A percentile compares a stretch with the other conserved stretches of the same genome.
phyloP scores from a whole-genome alignment of 768 basidiomycete genomes.

The Mycena indigotica region DNA sequence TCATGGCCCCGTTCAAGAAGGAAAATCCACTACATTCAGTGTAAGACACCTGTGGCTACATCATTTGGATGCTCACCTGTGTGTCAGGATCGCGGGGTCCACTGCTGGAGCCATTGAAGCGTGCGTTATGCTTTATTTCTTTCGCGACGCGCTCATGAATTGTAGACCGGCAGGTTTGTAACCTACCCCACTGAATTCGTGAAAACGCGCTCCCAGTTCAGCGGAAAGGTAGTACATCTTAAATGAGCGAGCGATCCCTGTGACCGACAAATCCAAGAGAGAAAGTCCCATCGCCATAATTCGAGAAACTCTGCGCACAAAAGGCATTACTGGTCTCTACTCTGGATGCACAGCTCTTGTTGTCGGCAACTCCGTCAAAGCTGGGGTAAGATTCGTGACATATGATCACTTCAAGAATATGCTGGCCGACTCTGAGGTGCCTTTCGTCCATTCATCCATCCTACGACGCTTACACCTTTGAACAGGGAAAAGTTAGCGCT shows the following conservation, averaged over 20 bases:
- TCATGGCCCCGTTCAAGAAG: conserved; percentile 54
- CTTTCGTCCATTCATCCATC: neutral
- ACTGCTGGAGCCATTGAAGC: conserved; percentile 93
- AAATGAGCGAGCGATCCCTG: neutral
- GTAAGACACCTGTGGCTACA: too few species aligned
- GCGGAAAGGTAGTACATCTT: conserved; percentile 63
- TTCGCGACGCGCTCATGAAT: conserved; percentile 31
- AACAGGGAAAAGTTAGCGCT: conserved; percentile 87
- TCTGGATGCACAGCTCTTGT: conserved; percentile 90
- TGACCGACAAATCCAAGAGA: conserved; percentile 33
- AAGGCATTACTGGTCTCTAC: conserved; percentile 87
- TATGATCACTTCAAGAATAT: conserved; percentile 91
- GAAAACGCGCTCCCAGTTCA: conserved; percentile 93
- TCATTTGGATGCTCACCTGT: neutral
- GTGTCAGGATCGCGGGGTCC: conserved; percentile 71
- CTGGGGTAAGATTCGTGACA: conserved; percentile 92
- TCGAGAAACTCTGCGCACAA: conserved; percentile 66
- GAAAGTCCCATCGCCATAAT: conserved; percentile 77
- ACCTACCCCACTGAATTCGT: conserved; percentile 92
- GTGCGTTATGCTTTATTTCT: conserved; percentile 45
- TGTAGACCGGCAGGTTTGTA: conserved; percentile 60
- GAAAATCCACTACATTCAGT: conserved; percentile 87
- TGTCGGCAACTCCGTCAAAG: conserved; percentile 90
- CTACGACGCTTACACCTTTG: conserved; percentile 4
- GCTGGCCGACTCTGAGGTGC: conserved; percentile 81